Conservation (phyloP, 2,329 filamentous ascomycete species). For the Fusarium papillatum region DNA sequence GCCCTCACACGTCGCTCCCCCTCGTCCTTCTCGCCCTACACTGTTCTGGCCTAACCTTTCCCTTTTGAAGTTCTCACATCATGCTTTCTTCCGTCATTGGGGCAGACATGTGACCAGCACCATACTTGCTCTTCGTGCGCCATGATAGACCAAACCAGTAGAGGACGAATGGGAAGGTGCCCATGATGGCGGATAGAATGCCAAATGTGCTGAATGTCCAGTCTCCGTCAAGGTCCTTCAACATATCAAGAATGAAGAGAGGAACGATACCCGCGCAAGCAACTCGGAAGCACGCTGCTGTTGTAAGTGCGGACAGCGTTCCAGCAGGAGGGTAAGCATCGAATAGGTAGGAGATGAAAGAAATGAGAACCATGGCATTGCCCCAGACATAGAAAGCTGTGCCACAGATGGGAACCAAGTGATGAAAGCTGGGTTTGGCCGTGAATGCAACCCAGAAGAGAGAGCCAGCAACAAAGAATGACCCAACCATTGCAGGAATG, state of each 20-base stretch:
- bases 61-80: neutral
- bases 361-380: constrained; percentile 12
- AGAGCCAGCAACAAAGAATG: constrained; percentile 10
- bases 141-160: constrained; percentile 1
- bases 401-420: constrained; percentile 18
- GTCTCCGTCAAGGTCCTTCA: constrained; percentile 4
- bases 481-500: constrained; percentile 15
- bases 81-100: neutral
- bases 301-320: constrained; percentile 11
- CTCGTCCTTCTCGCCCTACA: too few relatives aligned
- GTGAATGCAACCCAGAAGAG: constrained; percentile 22
- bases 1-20: too few relatives aligned
- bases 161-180: constrained; percentile 4
- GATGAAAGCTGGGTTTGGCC: constrained; percentile 1
- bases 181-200: constrained; percentile 13
- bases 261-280: constrained; percentile 10
- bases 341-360: constrained; percentile 14
- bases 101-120: neutral
- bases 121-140: constrained; percentile 9
- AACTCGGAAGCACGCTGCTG: constrained; percentile 9
- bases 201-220: constrained; percentile 16
- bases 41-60: neutral
- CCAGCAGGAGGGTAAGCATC: constrained; percentile 13
- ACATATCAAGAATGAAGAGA: constrained; percentile 16
- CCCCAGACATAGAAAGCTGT: constrained; percentile 16